A percentile compares a stretch with the other conserved stretches of the same genome.
These are phyloP conservation scores for Didymella pomorum DNA, from an alignment of 2,329 filamentous ascomycete species.

Conservation along the genomic window DNA sequence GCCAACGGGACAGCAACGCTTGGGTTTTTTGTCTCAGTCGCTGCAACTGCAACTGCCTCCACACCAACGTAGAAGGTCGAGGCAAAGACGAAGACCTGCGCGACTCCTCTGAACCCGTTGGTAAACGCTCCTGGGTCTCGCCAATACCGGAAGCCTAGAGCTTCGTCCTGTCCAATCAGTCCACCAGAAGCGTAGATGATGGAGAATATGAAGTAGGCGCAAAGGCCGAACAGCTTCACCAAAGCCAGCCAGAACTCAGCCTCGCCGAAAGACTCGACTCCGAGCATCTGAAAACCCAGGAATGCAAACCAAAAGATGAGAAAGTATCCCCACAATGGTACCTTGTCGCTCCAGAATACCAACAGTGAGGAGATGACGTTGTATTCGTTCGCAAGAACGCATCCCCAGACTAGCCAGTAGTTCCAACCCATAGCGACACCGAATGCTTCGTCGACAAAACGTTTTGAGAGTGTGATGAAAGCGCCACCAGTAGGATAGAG, in stretches of 20 bases:
- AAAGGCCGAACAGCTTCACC: slow-evolving; percentile 50
- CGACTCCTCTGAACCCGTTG: slow-evolving; percentile 53
- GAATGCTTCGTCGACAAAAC: slow-evolving; percentile 57
- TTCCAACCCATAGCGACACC: slow-evolving; percentile 43
- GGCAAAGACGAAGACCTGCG: slow-evolving; percentile 54
- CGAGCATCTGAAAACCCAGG: slow-evolving; percentile 51
- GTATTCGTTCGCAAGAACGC: slow-evolving; percentile 74
- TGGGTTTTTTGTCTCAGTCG: slow-evolving; percentile 53
- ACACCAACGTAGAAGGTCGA: slow-evolving; percentile 53
- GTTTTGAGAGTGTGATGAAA: slow-evolving; percentile 73
- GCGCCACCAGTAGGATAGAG: slow-evolving; percentile 75
- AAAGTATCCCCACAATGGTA: slow-evolving; percentile 53
- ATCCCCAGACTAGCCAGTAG: slow-evolving; percentile 66
- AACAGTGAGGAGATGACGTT: slow-evolving; percentile 73
- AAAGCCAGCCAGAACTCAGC: slow-evolving; percentile 55
- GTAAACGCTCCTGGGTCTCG: slow-evolving; percentile 52
- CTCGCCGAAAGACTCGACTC: slow-evolving; percentile 54
- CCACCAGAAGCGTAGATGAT: slow-evolving; percentile 51
- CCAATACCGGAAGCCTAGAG: slow-evolving; percentile 51
- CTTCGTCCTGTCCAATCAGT: slow-evolving; percentile 41
- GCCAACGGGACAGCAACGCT: slow-evolving; percentile 56
- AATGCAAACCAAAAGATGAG: slow-evolving; percentile 54
- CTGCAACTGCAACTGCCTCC: slow-evolving; percentile 49
- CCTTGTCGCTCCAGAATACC: slow-evolving; percentile 68
- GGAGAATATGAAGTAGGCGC: slow-evolving; percentile 52